These are phyloP conservation scores for Penicillium sclerotiorum DNA, from an alignment of 2,329 filamentous ascomycete species.

Conservation along the genomic window DNA sequence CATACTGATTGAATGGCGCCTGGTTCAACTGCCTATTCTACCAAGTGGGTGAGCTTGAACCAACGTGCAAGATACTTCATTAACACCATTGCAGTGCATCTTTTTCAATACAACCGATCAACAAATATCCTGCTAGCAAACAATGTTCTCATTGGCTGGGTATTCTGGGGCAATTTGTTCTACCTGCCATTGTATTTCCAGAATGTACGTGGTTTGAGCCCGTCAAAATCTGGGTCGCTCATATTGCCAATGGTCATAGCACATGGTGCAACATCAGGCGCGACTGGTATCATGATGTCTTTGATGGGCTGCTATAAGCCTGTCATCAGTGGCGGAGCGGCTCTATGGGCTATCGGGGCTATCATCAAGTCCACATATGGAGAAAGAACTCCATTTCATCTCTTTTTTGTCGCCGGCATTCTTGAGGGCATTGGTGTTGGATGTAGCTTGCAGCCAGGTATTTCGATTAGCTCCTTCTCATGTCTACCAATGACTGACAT, in stretches of 20 bases:
- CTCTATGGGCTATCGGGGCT: neutral
- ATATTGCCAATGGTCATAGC: conserved; percentile 4
- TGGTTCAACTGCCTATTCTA: neutral
- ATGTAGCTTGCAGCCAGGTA: neutral
- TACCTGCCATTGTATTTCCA: conserved; percentile 4
- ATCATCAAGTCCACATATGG: neutral
- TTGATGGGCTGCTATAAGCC: conserved; percentile 1
- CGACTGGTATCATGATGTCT: neutral
- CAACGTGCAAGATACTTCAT: neutral
- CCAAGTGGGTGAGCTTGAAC: neutral
- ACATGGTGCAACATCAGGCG: neutral
- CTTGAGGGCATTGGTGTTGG: conserved; percentile 4
- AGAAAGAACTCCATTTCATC: neutral
- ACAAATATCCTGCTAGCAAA: neutral
- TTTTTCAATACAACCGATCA: neutral
- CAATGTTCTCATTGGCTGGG: conserved; percentile 3
- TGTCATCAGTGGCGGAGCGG: neutral
- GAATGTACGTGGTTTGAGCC: neutral
- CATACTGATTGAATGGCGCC: neutral
- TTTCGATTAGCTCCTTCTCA: neutral
- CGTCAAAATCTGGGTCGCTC: neutral
- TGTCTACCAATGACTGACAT: neutral
- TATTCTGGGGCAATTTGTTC: conserved; percentile 4
- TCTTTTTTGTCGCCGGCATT: neutral
- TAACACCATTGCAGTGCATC: neutral